Percentiles rank a stretch among this genome's conserved stretches.
Conservation (phyloP, 1,139 yeast species). For the Candida tetrigidarum region DNA sequence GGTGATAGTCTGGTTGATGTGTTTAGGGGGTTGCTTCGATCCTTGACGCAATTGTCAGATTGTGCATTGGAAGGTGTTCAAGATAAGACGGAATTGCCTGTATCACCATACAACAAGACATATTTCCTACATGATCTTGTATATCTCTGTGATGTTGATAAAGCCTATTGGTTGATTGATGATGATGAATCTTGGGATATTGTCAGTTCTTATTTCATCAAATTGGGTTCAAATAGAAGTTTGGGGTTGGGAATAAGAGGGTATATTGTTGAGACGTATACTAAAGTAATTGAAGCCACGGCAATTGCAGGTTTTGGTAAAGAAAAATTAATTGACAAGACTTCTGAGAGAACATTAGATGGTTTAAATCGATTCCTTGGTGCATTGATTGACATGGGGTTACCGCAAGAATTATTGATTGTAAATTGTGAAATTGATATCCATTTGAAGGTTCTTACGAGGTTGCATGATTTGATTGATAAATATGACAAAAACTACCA, state of each 20-base stretch:
- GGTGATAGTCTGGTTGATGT: slow-evolving; percentile 54
- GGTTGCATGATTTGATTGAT: slow-evolving; percentile 72
- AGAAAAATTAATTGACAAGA: slow-evolving; percentile 21
- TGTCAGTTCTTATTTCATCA: slow-evolving; percentile 48
- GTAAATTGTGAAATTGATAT: slow-evolving; percentile 67
- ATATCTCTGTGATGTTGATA: slow-evolving; percentile 54
- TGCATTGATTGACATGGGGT: slow-evolving; percentile 38
- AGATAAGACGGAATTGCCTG: slow-evolving; percentile 13
- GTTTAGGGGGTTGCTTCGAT: slow-evolving; percentile 47
- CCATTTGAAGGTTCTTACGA: slow-evolving; percentile 61
- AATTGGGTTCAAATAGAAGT: slow-evolving; percentile 38
- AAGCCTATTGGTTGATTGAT: slow-evolving; percentile 49
- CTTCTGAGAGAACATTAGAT: slow-evolving; percentile 42
- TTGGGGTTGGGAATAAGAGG: slow-evolving; percentile 48
- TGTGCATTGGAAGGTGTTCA: slow-evolving; percentile 20
- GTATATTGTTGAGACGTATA: slow-evolving; percentile 52
- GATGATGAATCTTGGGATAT: slow-evolving; percentile 49
- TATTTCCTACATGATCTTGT: slow-evolving; percentile 43
- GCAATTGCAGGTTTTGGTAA: slow-evolving; percentile 51
- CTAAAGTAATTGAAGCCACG: slow-evolving; percentile 48
- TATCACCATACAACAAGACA: slow-evolving; percentile 47
- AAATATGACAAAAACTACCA: slow-evolving; percentile 61
- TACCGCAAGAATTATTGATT: slow-evolving; percentile 44
- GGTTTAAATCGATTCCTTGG: slow-evolving; percentile 38
- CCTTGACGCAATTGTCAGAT: slow-evolving; percentile 50